phyloP scores from a whole-genome alignment of 371 early-diverging fungal genomes.

The Rhizomucor miehei region DNA sequence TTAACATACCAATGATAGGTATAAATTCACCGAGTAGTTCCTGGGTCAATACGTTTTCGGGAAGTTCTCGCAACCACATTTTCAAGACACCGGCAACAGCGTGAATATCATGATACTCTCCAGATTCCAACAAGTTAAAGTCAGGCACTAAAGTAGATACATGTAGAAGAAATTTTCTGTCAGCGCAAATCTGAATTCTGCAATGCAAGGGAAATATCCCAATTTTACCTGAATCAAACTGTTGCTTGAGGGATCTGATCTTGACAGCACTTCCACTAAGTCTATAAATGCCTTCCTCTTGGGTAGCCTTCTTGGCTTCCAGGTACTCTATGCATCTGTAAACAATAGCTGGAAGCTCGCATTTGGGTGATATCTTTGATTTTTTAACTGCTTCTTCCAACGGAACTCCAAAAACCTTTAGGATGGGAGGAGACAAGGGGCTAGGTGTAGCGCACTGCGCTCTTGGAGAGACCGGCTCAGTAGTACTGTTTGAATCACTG shows the following conservation, averaged over 20 bases:
- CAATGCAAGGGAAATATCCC: no score
- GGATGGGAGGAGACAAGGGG: constrained; percentile 11
- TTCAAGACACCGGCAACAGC: constrained; percentile 81
- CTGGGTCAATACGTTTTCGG: constrained; percentile 69
- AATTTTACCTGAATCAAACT: constrained; percentile 54
- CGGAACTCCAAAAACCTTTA: constrained; percentile 47
- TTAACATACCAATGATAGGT: constrained; percentile 41
- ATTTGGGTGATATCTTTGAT: constrained; percentile 21
- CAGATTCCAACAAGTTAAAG: constrained; percentile 51
- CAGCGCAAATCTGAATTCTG: not conserved
- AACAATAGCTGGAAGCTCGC: constrained; percentile 70
- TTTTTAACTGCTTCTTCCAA: constrained; percentile 23
- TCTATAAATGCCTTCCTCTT: constrained; percentile 87
- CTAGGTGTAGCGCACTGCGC: not conserved
- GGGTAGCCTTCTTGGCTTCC: constrained; percentile 63
- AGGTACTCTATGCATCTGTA: constrained; percentile 85
- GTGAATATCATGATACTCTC: constrained; percentile 65
- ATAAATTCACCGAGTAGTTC: constrained; percentile 63
- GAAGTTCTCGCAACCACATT: constrained; percentile 76
- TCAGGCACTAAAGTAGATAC: constrained; percentile 44
- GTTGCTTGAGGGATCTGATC: constrained; percentile 56
- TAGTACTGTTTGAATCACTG: constrained; percentile 9
- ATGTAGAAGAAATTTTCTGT: no score
- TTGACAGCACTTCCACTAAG: constrained; percentile 65
- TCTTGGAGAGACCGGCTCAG: not conserved